Evolutionary conservation across 2,329 filamentous ascomycete genomes (phyloP).

Genomic region (Xylariaceae sp.): DNA sequence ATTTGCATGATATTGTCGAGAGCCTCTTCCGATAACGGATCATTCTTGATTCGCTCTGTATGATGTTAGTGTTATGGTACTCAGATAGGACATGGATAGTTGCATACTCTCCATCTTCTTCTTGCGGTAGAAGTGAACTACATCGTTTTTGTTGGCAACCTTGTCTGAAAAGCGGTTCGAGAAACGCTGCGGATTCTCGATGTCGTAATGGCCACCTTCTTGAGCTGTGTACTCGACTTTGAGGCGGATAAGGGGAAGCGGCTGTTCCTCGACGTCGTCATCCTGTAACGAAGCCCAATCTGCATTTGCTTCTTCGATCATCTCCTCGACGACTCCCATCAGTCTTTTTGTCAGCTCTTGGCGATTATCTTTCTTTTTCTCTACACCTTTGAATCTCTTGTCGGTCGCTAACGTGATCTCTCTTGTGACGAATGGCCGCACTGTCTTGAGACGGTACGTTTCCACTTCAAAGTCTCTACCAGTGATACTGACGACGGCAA

Average conservation of each 20-base stretch:
- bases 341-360: conserved; percentile 74
- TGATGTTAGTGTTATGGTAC: conserved; percentile 12
- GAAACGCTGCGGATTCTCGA: conserved; percentile 93
- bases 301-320: conserved; percentile 79
- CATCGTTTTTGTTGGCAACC: conserved; percentile 91
- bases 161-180: conserved; percentile 87
- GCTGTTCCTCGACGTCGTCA: conserved; percentile 55
- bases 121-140: conserved; percentile 88
- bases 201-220: conserved; percentile 80
- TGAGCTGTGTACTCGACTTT: conserved; percentile 87
- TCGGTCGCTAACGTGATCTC: conserved; percentile 78
- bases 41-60: conserved; percentile 38
- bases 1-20: conserved; percentile 58
- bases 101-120: conserved; percentile 59
- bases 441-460: conserved; percentile 77
- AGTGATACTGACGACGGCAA: conserved; percentile 78
- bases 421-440: conserved; percentile 83
- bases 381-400: conserved; percentile 70
- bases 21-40: conserved; percentile 54
- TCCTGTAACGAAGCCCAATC: conserved; percentile 80
- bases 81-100: background rate
- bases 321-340: conserved; percentile 72
- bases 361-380: conserved; percentile 78
- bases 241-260: conserved; percentile 79
- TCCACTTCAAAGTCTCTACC: conserved; percentile 78